Conservation (phyloP, 2,329 filamentous ascomycete genomes). For the Aspergillus luchuensis region DNA sequence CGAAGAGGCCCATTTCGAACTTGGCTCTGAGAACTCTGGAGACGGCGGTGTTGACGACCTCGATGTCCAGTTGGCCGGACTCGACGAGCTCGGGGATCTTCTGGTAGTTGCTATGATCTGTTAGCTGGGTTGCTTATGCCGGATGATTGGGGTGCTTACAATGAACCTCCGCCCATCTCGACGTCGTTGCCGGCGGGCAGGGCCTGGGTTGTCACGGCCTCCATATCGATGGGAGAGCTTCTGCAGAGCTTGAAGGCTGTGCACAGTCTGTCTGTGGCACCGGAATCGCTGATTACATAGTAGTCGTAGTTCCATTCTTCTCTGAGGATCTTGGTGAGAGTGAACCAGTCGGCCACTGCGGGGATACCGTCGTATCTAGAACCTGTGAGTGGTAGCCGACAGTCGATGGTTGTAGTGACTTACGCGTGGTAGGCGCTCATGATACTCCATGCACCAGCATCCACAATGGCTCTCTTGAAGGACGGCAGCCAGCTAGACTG, state of each 20-base stretch:
- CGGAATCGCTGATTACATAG: constrained; percentile 66
- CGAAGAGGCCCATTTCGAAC: constrained; percentile 70
- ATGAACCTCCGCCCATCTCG: constrained; percentile 76
- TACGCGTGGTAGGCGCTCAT: constrained; percentile 73
- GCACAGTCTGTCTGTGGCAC: constrained; percentile 69
- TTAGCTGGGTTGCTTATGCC: constrained; percentile 7
- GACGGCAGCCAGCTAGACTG: constrained; percentile 50
- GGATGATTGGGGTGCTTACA: constrained; percentile 34
- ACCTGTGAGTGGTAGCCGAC: not conserved
- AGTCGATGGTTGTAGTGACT: constrained; percentile 1
- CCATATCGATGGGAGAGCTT: constrained; percentile 62
- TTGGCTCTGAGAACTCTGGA: constrained; percentile 66
- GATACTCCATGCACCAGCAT: constrained; percentile 66
- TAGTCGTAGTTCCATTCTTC: constrained; percentile 74
- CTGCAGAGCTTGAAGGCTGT: constrained; percentile 65
- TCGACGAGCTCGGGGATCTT: constrained; percentile 66
- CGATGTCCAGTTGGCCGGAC: constrained; percentile 61
- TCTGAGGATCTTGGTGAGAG: constrained; percentile 69
- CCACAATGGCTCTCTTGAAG: constrained; percentile 71
- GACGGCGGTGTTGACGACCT: constrained; percentile 67
- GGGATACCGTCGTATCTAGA: constrained; percentile 69
- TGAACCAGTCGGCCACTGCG: constrained; percentile 64
- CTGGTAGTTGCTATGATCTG: constrained; percentile 57
- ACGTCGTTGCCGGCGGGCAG: constrained; percentile 70
- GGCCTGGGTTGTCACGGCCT: constrained; percentile 64